phyloP scores from a whole-genome alignment of 2,329 filamentous ascomycete species.

The Ascochyta koolunga region DNA sequence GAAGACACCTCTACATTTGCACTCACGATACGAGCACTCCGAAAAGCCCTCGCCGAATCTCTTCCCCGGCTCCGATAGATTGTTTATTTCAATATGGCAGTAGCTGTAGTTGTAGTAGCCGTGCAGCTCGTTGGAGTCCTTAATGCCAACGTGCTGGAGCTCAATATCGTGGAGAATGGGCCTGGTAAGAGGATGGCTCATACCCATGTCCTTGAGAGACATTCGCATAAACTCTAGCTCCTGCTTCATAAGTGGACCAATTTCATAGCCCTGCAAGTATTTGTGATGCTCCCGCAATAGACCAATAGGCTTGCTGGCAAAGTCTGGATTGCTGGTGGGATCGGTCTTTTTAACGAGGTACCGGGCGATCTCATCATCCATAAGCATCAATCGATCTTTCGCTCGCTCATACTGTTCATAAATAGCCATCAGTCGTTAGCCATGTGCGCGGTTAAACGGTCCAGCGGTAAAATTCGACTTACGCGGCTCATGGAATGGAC shows the following conservation, averaged over 20 bases:
- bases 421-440: conserved; percentile 23
- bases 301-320: conserved; percentile 15
- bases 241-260: conserved; percentile 26
- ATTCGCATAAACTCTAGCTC: conserved; percentile 22
- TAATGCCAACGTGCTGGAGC: not conserved
- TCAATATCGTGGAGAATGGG: conserved; percentile 16
- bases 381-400: conserved; percentile 30
- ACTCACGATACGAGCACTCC: conserved; percentile 26
- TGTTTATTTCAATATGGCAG: conserved; percentile 15
- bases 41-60: conserved; percentile 5
- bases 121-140: conserved; percentile 17
- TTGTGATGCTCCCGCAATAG: conserved; percentile 21
- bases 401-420: conserved; percentile 24
- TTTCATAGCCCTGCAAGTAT: conserved; percentile 6
- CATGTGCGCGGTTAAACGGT: conserved; percentile 30
- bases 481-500: conserved; percentile 32
- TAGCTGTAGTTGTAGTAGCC: too few relatives aligned
- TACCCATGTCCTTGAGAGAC: conserved; percentile 16
- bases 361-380: conserved; percentile 26
- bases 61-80: not conserved
- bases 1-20: conserved; percentile 21
- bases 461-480: conserved; percentile 19
- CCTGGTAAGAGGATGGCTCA: conserved; percentile 12
- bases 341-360: conserved; percentile 16
- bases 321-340: not conserved